Conservation (phyloP, 148 eudicot genomes). For the Vaccinium corymbosum region DNA sequence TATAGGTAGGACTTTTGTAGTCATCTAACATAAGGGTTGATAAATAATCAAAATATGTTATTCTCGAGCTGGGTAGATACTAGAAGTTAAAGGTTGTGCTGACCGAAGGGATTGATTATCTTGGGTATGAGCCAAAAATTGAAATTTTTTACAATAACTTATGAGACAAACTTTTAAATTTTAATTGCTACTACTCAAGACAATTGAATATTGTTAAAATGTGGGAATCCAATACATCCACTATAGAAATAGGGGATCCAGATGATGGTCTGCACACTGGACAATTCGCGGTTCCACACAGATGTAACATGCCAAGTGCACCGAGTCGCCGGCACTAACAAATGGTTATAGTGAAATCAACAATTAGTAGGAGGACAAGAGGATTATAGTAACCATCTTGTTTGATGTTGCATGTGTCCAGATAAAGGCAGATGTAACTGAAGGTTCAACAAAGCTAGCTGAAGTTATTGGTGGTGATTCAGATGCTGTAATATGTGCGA, state of each 20-base stretch:
- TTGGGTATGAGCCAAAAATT: not conserved
- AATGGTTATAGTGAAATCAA: not conserved
- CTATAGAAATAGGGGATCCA: not conserved
- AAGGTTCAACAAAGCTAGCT: conserved; percentile 70
- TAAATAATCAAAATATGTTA: too few species aligned
- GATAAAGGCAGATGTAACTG: conserved; percentile 95
- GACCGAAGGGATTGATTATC: too few species aligned
- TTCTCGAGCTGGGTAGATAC: too few species aligned
- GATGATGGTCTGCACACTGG: not conserved
- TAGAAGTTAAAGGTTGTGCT: too few species aligned
- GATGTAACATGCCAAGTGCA: conserved; percentile 1
- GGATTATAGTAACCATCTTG: not conserved
- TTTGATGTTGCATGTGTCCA: conserved; percentile 25
- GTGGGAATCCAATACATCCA: not conserved
- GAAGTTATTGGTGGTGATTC: conserved; percentile 79
- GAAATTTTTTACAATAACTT: conserved; percentile 1
- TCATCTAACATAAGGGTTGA: not conserved
- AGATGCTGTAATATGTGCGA: conserved; percentile 89
- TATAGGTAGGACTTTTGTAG: conserved; percentile 3
- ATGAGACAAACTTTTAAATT: not conserved
- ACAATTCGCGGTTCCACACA: not conserved
- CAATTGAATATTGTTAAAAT: not conserved
- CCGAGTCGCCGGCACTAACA: not conserved
- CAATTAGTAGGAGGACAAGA: not conserved
- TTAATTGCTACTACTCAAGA: not conserved